phyloP scores from a whole-genome alignment of 2,329 filamentous ascomycete species.

The Beauveria varroae region DNA sequence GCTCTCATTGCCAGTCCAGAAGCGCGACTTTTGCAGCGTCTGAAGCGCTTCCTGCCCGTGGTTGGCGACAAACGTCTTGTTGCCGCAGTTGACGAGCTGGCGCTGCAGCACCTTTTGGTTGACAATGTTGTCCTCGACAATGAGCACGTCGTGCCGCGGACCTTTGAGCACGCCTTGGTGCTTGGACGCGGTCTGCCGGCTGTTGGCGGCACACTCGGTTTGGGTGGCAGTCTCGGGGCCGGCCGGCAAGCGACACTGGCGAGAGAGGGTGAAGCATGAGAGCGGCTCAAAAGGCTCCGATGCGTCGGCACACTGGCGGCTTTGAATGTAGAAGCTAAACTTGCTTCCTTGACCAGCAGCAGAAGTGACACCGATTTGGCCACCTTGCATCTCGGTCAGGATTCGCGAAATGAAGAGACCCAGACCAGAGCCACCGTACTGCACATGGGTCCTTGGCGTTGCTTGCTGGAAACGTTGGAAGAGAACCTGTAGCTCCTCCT shows the following conservation, averaged over 20 bases:
- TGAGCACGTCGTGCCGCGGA: conserved; percentile 47
- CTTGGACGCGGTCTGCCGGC: not conserved
- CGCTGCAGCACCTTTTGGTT: conserved; percentile 58
- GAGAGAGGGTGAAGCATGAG: conserved; percentile 23
- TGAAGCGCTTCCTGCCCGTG: conserved; percentile 57
- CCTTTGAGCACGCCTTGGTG: conserved; percentile 14
- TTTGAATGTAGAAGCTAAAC: conserved; percentile 70
- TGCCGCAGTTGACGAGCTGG: conserved; percentile 53
- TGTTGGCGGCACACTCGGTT: not conserved
- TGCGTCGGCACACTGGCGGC: conserved; percentile 45
- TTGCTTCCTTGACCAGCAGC: conserved; percentile 61
- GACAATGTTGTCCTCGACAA: conserved; percentile 62
- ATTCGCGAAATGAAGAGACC: conserved; percentile 72
- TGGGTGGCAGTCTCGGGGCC: conserved; percentile 4
- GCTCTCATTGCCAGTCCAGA: conserved; percentile 43
- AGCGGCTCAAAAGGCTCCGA: conserved; percentile 30
- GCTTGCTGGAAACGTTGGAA: conserved; percentile 65
- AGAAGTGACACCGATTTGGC: conserved; percentile 67
- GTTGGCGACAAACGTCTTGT: conserved; percentile 55
- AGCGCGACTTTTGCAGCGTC: conserved; percentile 46
- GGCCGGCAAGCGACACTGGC: conserved; percentile 8
- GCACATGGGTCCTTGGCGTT: conserved; percentile 60
- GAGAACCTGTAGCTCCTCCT: conserved; percentile 57
- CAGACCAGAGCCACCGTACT: conserved; percentile 63
- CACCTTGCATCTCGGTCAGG: conserved; percentile 68